phyloP scores from a whole-genome alignment of 306 rosid genomes.

The Psophocarpus tetragonolobus region DNA sequence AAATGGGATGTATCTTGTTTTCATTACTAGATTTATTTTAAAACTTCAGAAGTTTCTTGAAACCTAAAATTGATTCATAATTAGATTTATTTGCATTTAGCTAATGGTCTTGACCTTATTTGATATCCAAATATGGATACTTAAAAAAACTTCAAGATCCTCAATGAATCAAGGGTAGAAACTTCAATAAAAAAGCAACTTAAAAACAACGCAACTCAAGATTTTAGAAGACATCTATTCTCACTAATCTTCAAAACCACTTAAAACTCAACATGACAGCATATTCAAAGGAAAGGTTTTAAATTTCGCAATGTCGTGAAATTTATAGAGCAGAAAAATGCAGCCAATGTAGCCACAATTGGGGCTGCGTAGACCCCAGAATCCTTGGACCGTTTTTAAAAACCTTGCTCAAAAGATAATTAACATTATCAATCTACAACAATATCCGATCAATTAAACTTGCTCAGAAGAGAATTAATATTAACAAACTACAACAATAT shows the following conservation, averaged over 20 bases:
- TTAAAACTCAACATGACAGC: neutral
- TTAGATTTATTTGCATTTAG: constrained; percentile 24
- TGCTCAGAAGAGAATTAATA: too few relatives aligned
- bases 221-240: neutral
- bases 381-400: neutral
- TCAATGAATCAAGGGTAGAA: neutral
- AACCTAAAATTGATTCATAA: neutral
- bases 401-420: neutral
- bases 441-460: too few relatives aligned
- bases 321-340: neutral
- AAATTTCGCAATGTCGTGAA: neutral
- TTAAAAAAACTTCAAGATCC: neutral
- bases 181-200: neutral
- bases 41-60: neutral
- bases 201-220: neutral
- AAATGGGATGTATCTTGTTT: neutral
- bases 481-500: neutral
- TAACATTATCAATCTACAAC: neutral
- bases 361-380: neutral
- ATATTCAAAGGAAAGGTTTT: neutral
- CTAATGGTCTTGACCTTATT: neutral
- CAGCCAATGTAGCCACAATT: neutral
- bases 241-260: constrained; percentile 4
- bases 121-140: neutral
- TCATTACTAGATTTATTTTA: neutral